These are phyloP conservation scores for Polyplosphaeria fusca DNA, from an alignment of 495 filamentous ascomycete species.

Conservation along the genomic window DNA sequence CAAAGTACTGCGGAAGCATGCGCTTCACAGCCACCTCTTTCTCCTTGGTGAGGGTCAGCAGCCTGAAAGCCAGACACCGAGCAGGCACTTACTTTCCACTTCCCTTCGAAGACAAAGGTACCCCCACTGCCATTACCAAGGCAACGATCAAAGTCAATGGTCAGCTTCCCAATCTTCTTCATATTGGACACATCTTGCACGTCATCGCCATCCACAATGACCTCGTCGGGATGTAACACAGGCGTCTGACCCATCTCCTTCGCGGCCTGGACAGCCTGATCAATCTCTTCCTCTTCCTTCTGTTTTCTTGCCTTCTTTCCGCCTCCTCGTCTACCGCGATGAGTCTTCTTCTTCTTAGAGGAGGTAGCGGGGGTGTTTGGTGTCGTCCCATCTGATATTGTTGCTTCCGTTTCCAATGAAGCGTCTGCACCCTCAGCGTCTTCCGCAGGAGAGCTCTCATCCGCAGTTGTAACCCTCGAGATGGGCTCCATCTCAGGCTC, in stretches of 20 bases:
- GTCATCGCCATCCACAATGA: conserved; percentile 19
- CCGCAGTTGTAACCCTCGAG: conserved; percentile 26
- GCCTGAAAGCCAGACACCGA: no score
- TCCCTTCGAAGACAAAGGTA: conserved; percentile 44
- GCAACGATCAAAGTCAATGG: conserved; percentile 41
- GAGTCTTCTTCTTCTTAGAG: conserved; percentile 71
- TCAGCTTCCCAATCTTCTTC: conserved; percentile 41
- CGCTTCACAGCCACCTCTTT: conserved; percentile 93
- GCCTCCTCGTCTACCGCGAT: conserved; percentile 80
- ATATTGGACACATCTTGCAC: conserved; percentile 31
- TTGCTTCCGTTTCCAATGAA: not conserved
- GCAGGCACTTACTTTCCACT: conserved; percentile 40
- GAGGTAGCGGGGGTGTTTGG: conserved; percentile 32
- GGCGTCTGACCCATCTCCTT: conserved; percentile 28
- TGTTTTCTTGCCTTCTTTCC: conserved; percentile 56
- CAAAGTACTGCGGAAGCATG: conserved; percentile 91
- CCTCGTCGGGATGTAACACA: conserved; percentile 35
- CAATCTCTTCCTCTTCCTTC: conserved; percentile 47
- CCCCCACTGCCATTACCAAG: conserved; percentile 46
- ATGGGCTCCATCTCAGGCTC: conserved; percentile 19
- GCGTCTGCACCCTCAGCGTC: conserved; percentile 8
- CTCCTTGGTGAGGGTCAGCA: conserved; percentile 50
- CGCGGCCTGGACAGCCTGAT: conserved; percentile 38
- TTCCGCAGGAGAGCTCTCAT: conserved; percentile 7
- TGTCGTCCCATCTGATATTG: not conserved